Evolutionary conservation across 106 monocot genomes (phyloP), one percentile per base, ranked within the genome.

Genomic region (Gastrodia elata): DNA sequence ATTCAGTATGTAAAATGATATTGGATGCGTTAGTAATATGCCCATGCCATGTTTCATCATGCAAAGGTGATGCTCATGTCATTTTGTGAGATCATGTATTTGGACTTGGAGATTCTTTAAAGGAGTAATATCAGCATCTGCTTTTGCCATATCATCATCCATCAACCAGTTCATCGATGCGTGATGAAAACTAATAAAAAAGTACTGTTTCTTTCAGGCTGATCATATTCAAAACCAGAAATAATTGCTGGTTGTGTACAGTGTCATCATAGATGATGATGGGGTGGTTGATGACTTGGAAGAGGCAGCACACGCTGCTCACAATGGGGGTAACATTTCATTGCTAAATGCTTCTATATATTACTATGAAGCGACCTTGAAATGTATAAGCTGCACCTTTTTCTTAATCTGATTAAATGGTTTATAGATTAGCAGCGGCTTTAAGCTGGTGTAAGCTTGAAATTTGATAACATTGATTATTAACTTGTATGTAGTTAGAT

Each of bases 141-240:
- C 65, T 11, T 72, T 76, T 81, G 40, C 71, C 52, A 64, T 34
- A 42, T 18, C 14, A 30, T 73, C 73, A 76, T 37, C 39, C 71
- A 73, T 73, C 70, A 64, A 13, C 18, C 2, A 64, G 58, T 74
- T 38, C 74, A 74, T 77, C 52, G 46, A 68, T 70, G 56, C 57
- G 68, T 82, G 42, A 49, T 28, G 28, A 38, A 30, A 44, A 65
- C 64, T 38, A 64, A 48, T 56, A 64, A 40, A 72, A 55, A 24
- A 40, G 30, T 76, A 38, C 71, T 58, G 37, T 76, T 76, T 39
- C 64, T 36, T 81, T 76, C 76, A 81, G 76, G 73, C 76, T 65
- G 38, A 16, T 4, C 10, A 68, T 26, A 59, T 26, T 28, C 59
- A 59, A 59, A 59, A 59, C 26, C 59, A 28, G 59, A 24, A 26